Evolutionary conservation across 257 asterid species (phyloP), one percentile per base, ranked within the genome.

Genomic region (Solanum tacnaense): DNA sequence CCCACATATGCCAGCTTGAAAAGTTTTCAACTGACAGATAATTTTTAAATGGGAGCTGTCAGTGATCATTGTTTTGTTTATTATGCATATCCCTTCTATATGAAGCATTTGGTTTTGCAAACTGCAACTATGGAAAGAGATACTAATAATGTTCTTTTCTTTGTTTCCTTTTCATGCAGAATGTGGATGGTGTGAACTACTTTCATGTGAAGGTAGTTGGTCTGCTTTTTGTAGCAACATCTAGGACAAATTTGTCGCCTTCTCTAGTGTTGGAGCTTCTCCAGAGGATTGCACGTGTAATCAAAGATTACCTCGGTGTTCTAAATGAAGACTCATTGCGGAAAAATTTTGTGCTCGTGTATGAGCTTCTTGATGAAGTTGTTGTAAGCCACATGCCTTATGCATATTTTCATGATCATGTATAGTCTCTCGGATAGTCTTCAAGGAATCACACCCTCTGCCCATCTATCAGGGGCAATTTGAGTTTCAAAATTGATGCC

Each of bases 361-460:
- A 97, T 82, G 99, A 97, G 95, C 94, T 97, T 86, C 98, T 96
- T 87, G 99, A 97, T 91, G 99, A 97, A 94, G 98, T 97, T 62
- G 92, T 97, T 52, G 99, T 97, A 93, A 94, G 99, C 93, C 85
- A n/a, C 72, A 7, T 58, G 65, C 70, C 68, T 49, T 81, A 2
- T 29, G 29, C 68, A 46, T 81, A 46, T 81, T 81, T 46, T 81
- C 41, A 29, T 52, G 39, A 46, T 46, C 68, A 44, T 81, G 65
- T 29, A 78, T 78, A n/a, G 12, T 81, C 9, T 58, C 68, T 86
- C 7, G 21, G 21, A 60, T 78, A 35, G 13, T 38, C 76, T 87
- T 78, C 86, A 78, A 38, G n/a, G 35, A 75, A 87, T 60, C 65
- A 31, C 18, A 81, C 70, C 68, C 20, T 29, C 41, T 49, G 70